Base-by-base conservation (phyloP, 2,329 filamentous ascomycete genomes). In the Tolypocladium capitatum region DNA sequence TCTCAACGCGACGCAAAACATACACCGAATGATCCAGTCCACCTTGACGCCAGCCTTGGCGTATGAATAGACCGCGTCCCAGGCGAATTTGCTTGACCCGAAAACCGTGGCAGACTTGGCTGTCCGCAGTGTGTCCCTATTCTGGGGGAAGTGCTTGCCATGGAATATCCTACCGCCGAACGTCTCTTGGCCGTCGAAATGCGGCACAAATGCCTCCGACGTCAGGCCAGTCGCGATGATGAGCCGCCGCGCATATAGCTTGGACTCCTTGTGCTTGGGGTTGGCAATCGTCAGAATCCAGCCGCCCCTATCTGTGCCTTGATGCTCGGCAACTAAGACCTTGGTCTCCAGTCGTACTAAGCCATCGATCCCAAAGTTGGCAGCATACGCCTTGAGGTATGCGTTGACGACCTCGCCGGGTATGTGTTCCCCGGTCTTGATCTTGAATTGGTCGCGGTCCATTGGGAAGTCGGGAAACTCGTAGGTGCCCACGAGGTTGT, bases 401-500 rank as follows among this genome's bases (percentile, higher is more conserved):
- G 64, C 53, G 50, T 75, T 65, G 30, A 76, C 56, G 5, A 68
- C 66, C 9, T 58, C 51, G 1, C 72, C 75, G 1, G 74, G 66
- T 9, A 78, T 73, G 51, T 75, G 68, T 52, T 74, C 56, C 3
- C 67, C 67, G 0, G 63, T 59, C 41, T 68, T 58, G 27, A 78
- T 62, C 1, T 67, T 68, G 54, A 75, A 81, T 0, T 64, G 70
- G 20, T 72, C 71, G 8, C 67, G 62, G 49, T 73, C 69, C 79
- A 90, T 83, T 18, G 83, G 82, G 50, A 85, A 86, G 55, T 87
- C 85, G 0, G 79, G 78, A 56, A 77, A 88, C 60, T 90, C 83
- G 54, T 82, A 86, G 0, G 78, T 83, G 3, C 84, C 84, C 11
- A 82, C 61, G 60, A 86, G 74, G 57, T 89, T 89, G 63, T 91